Evolutionary conservation across 78 protist species (phyloP).

Genomic region (Emiliania huxleyi): DNA sequence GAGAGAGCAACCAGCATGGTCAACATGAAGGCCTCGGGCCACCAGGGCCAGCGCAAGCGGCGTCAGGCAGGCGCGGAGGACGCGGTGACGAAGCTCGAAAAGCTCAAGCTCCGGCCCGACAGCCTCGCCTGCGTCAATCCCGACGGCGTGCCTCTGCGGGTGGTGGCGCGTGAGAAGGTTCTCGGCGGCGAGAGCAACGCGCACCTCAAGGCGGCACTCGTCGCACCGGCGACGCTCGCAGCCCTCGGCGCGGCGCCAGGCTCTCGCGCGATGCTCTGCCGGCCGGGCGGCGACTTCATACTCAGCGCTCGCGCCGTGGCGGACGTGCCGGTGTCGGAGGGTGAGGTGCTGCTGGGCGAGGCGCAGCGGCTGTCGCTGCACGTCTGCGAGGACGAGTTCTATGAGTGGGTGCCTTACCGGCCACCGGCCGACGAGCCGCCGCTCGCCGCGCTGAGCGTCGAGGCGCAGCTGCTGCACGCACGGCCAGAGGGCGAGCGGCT

Average conservation of each 20-base stretch:
- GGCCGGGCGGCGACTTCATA: constrained; percentile 14
- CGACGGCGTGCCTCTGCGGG: not conserved
- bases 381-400: not conserved
- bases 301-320: not conserved
- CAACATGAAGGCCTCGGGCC: not conserved
- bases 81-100: not conserved
- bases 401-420: not conserved
- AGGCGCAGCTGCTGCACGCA: not conserved
- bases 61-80: not conserved
- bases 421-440: not conserved
- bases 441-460: not conserved
- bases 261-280: not conserved
- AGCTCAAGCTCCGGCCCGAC: not conserved
- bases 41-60: not conserved
- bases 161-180: not conserved
- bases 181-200: not conserved
- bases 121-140: not conserved
- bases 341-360: not conserved
- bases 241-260: not conserved
- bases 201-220: not conserved
- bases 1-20: not conserved
- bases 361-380: not conserved
- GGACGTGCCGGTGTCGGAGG: not conserved
- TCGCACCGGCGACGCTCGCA: not conserved
- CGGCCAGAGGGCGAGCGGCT: not conserved